A percentile compares a stretch with the other conserved stretches of the same genome.
phyloP scores from a whole-genome alignment of 2,329 filamentous ascomycete genomes.

The Trichophyton equinum region DNA sequence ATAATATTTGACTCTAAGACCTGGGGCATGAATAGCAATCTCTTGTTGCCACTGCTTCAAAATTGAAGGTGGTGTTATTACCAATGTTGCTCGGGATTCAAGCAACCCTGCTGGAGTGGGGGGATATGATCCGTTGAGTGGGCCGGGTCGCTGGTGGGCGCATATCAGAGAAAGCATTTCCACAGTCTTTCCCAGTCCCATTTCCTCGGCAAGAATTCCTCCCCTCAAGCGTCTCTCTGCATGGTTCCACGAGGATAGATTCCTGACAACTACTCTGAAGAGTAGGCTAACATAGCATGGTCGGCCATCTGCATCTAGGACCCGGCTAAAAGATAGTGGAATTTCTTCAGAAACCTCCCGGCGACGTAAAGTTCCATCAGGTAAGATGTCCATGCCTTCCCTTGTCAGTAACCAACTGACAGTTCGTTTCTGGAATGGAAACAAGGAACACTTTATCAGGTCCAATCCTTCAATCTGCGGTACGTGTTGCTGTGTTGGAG shows the following conservation, averaged over 20 bases:
- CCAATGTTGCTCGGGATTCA: constrained; percentile 45
- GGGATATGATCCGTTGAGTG: constrained; percentile 13
- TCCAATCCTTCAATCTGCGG: constrained; percentile 27
- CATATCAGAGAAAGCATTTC: constrained; percentile 37
- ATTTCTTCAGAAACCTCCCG: constrained; percentile 13
- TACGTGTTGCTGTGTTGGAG: constrained; percentile 21
- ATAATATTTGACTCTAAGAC: constrained; percentile 45
- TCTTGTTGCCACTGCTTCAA: constrained; percentile 53
- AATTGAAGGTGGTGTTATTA: constrained; percentile 50
- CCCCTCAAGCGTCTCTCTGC: constrained; percentile 24
- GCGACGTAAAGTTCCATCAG: constrained; percentile 21
- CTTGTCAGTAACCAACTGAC: constrained; percentile 36
- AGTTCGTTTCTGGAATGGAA: constrained; percentile 37
- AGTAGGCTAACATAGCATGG: constrained; percentile 32
- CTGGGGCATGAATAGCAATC: constrained; percentile 44
- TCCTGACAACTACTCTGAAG: constrained; percentile 28
- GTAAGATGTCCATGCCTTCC: constrained; percentile 28
- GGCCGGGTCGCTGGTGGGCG: constrained; percentile 23
- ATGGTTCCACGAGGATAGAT: constrained; percentile 25
- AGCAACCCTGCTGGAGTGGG: constrained; percentile 18
- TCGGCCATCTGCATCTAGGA: constrained; percentile 27
- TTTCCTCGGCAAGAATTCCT: constrained; percentile 39
- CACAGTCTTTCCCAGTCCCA: constrained; percentile 40
- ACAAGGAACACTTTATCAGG: constrained; percentile 29
- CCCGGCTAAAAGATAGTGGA: constrained; percentile 29